These are phyloP conservation scores for Septoria linicola DNA, from an alignment of 2,329 filamentous ascomycete species.

Conservation along the genomic window DNA sequence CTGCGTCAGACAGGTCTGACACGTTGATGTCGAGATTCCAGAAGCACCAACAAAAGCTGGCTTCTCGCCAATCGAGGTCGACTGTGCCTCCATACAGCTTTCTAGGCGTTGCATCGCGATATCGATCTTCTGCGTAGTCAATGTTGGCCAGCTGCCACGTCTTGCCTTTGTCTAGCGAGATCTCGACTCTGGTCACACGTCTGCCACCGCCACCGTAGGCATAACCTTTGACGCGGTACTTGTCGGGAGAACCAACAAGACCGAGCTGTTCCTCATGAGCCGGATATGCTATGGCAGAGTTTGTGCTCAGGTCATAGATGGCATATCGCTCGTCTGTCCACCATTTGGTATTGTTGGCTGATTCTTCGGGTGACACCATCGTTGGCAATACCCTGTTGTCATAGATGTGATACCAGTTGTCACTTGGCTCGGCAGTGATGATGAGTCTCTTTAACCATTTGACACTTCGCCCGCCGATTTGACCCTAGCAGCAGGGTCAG, in stretches of 20 bases:
- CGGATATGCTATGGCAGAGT: slow-evolving; percentile 78
- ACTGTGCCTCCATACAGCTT: slow-evolving; percentile 72
- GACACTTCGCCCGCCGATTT: slow-evolving; percentile 88
- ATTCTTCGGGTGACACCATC: slow-evolving; percentile 77
- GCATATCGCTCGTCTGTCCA: slow-evolving; percentile 91
- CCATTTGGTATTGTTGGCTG: slow-evolving; percentile 68
- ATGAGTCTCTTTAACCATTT: slow-evolving; percentile 88
- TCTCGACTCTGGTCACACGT: slow-evolving; percentile 75
- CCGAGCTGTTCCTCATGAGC: slow-evolving; percentile 70
- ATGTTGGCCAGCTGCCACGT: slow-evolving; percentile 76
- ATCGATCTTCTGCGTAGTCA: slow-evolving; percentile 81
- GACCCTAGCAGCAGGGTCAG: slow-evolving; percentile 59
- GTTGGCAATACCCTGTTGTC: slow-evolving; percentile 89
- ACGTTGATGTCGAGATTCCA: slow-evolving; percentile 73
- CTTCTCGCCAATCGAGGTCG: slow-evolving; percentile 79
- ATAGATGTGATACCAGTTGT: slow-evolving; percentile 95
- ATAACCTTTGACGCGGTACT: slow-evolving; percentile 73
- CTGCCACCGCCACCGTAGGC: slow-evolving; percentile 87
- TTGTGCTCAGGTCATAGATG: slow-evolving; percentile 87
- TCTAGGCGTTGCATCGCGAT: slow-evolving; percentile 64
- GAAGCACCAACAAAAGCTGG: slow-evolving; percentile 88
- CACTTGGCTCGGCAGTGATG: slow-evolving; percentile 73
- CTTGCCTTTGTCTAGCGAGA: slow-evolving; percentile 79
- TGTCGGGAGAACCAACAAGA: slow-evolving; percentile 49
- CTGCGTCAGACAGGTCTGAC: slow-evolving; percentile 59